Evolutionary conservation across 148 eudicot species (phyloP), one percentile per base, ranked within the genome.

Genomic region (Polygonum maritimum): DNA sequence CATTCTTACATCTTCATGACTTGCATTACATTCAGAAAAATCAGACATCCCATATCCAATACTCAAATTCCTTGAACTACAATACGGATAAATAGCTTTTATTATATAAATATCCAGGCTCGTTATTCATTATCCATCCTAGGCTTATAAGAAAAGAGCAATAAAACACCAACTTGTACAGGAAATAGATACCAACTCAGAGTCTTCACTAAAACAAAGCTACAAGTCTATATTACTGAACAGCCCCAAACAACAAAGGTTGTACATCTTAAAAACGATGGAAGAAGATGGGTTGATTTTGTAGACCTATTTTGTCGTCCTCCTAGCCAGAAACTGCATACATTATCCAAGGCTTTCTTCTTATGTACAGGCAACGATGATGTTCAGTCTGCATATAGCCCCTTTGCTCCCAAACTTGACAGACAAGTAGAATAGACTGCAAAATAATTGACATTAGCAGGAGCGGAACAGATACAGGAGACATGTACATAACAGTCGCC

Each of bases 301-400:
- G 69, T 35, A 65, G 44, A 65, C 71, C 12, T 58, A 12, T 58
- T 58, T 65, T 36, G 41, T 14, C 16, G 15, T 65, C 71, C 40
- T 65, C 18, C 41, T 35, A 65, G 44, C 71, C 71, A 65, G 41
- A 65, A 65, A 65, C 71, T 65, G 71, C 71, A 33, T 57, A 57
- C 41, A 0, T 65, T 65, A 65, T 65, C 15, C 18, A 33, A 35
- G 19, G 71, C 36, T 35, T 35, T 60, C 41, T 65, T 65, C 41
- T 14, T 36, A 65, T 65, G 41, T 35, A 65, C 71, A 65, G 36
- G 33, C 40, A 19, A 4, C 41, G 13, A 14, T 15, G n/a, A 35
- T 19, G 1, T 35, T 31, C 16, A 31, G 39, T 35, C 41, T 36
- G 71, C 71, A 65, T 65, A 65, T 65, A 65, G 41, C 44, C 71